These are phyloP conservation scores for Orbilia quercus DNA, from an alignment of 2,329 filamentous ascomycete genomes.

Conservation along the genomic window DNA sequence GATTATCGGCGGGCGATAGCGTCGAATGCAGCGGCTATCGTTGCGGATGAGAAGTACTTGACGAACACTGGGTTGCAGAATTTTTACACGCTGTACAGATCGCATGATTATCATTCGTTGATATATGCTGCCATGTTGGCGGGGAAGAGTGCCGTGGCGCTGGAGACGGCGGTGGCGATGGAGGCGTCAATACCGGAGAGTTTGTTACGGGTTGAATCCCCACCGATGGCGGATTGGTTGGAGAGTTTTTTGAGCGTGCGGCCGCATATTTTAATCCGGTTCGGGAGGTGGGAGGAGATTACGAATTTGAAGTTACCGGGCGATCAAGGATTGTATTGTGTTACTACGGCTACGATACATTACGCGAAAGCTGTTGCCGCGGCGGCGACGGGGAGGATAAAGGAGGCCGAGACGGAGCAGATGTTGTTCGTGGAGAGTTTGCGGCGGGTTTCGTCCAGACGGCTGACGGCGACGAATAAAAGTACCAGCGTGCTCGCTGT, in stretches of 20 bases:
- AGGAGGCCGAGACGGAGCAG: slow-evolving; percentile 69
- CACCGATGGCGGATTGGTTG: slow-evolving; percentile 82
- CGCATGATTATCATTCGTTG: slow-evolving; percentile 79
- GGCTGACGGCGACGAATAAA: slow-evolving; percentile 74
- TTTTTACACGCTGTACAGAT: slow-evolving; percentile 81
- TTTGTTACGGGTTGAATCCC: slow-evolving; percentile 72
- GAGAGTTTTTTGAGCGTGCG: slow-evolving; percentile 77
- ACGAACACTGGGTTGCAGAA: slow-evolving; percentile 71
- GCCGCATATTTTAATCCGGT: slow-evolving; percentile 77
- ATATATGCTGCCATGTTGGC: slow-evolving; percentile 84
- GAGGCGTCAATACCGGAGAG: slow-evolving; percentile 73
- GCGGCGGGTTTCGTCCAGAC: slow-evolving; percentile 66
- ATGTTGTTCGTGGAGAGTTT: slow-evolving; percentile 68
- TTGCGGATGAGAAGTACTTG: slow-evolving; percentile 76
- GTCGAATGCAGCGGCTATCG: slow-evolving; percentile 75
- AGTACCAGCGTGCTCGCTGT: slow-evolving; percentile 57
- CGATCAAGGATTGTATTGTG: slow-evolving; percentile 73
- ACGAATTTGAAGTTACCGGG: slow-evolving; percentile 69
- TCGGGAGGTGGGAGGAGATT: slow-evolving; percentile 77
- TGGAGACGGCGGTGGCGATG: slow-evolving; percentile 71
- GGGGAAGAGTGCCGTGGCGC: slow-evolving; percentile 72
- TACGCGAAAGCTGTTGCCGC: slow-evolving; percentile 77
- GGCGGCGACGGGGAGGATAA: slow-evolving; percentile 70
- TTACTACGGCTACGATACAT: slow-evolving; percentile 74
- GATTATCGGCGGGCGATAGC: slow-evolving; percentile 75